These are phyloP conservation scores for Collybia sp. DNA, from an alignment of 768 basidiomycete genomes.

Conservation along the genomic window DNA sequence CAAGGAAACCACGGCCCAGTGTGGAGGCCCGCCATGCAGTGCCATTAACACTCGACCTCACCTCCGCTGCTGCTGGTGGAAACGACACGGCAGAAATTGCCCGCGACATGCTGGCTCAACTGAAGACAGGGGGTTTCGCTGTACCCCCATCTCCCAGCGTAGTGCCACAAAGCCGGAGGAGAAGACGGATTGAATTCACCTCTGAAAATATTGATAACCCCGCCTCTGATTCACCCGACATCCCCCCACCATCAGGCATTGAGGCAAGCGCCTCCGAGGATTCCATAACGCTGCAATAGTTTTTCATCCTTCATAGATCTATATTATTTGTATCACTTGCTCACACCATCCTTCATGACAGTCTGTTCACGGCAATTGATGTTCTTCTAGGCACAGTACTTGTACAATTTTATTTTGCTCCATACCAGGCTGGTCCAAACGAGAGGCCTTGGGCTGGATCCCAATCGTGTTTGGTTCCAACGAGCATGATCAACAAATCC, in stretches of 20 bases:
- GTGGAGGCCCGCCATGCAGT: slow-evolving; percentile 26
- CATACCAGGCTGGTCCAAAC: too few relatives aligned
- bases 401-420: too few relatives aligned
- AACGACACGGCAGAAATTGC: slow-evolving; percentile 58
- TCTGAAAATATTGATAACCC: slow-evolving; percentile 22
- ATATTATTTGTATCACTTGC: neutral
- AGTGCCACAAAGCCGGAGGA: slow-evolving; percentile 30
- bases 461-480: too few relatives aligned
- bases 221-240: slow-evolving; percentile 27
- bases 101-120: slow-evolving; percentile 68
- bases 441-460: too few relatives aligned
- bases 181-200: slow-evolving; percentile 29
- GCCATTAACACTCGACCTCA: slow-evolving; percentile 28
- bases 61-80: slow-evolving; percentile 22
- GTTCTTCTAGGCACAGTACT: too few relatives aligned
- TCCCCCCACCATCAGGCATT: slow-evolving; percentile 15
- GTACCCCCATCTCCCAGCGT: slow-evolving; percentile 45
- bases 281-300: neutral
- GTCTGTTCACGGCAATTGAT: too few relatives aligned
- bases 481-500: too few relatives aligned
- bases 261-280: neutral
- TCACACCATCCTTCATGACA: neutral
- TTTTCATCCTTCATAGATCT: neutral
- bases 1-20: slow-evolving; percentile 43
- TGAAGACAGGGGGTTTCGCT: slow-evolving; percentile 69